Conservation (phyloP, 1,139 yeast species). For the Yamadazyma dushanensis region DNA sequence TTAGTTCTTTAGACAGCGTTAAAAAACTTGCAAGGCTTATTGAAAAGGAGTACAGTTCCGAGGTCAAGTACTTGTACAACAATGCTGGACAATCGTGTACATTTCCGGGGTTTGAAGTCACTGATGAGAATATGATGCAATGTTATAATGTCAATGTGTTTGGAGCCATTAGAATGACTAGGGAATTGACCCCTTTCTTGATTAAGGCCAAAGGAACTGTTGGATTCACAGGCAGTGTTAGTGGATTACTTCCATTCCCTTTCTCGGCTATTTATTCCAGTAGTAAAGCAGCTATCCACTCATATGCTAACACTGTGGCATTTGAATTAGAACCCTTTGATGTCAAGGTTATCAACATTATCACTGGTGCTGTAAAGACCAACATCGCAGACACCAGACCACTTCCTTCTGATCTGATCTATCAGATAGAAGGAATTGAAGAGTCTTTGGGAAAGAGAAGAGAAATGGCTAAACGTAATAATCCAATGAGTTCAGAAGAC, state of each 20-base stretch:
- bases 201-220: conserved; percentile 71
- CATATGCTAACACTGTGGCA: conserved; percentile 61
- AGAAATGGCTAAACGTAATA: conserved; percentile 58
- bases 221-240: conserved; percentile 73
- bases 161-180: conserved; percentile 64
- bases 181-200: conserved; percentile 57
- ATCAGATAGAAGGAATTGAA: conserved; percentile 48
- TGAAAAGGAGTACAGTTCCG: conserved; percentile 32
- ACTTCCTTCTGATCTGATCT: conserved; percentile 57
- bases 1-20: conserved; percentile 54
- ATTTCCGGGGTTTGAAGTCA: conserved; percentile 67
- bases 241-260: conserved; percentile 70
- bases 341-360: conserved; percentile 56
- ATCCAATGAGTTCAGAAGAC: conserved; percentile 56
- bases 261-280: conserved; percentile 70
- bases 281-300: conserved; percentile 75
- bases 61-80: conserved; percentile 61
- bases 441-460: conserved; percentile 53
- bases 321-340: conserved; percentile 73
- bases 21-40: conserved; percentile 43
- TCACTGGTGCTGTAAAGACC: conserved; percentile 60
- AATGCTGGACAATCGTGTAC: conserved; percentile 67
- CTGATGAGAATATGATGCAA: conserved; percentile 53
- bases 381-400: conserved; percentile 55
- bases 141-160: conserved; percentile 69